Evolutionary conservation across 306 rosid genomes (phyloP), one percentile per base, ranked within the genome.

Genomic region (Gynostemma pentaphyllum): DNA sequence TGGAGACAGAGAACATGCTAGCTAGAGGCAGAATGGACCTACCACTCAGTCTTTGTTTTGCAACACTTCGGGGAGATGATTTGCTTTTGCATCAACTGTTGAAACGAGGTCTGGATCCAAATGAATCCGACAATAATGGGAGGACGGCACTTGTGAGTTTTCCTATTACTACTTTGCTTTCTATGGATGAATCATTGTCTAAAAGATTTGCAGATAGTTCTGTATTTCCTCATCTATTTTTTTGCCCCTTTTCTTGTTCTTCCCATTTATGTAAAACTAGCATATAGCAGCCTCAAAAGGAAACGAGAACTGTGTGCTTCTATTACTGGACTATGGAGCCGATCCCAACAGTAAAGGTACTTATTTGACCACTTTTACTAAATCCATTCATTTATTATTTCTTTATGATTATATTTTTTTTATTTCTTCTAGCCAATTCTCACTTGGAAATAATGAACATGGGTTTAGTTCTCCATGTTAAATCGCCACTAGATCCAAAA

Each of bases 31-130:
- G 82, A 64, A 46, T 88, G 97, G 95, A 81, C 74, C 73, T 88
- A 49, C 97, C 99, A 9, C 83, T 94, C 9, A 84, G 95, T 77
- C 83, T 88, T 2, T 86, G 90, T 64, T 86, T 92, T 64, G 95
- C 97, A 44, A 83, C 95, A 68, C 51, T 48, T 41, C 81, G 94
- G 65, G 97, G 96, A 50, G 94, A 92, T 75, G 94, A 88, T 69
- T 77, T 75, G n/a, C 60, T 92, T 75, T 41, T 92, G 72, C 81
- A 88, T 53, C 87, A 82, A 63, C 75, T 92, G 75, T 70, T 92
- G 70, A 92, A 82, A 68, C 76, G 82, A 7, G 94, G 94, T 9
- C 54, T 82, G 32, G 88, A 88, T 76, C 83, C 90, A 53, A 88
- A 88, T 68, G 99, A 92, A 72, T 76, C 87, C 0, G 94, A 92